Evolutionary conservation across 257 asterid genomes (phyloP).

Genomic region (Cruciata laevipes): DNA sequence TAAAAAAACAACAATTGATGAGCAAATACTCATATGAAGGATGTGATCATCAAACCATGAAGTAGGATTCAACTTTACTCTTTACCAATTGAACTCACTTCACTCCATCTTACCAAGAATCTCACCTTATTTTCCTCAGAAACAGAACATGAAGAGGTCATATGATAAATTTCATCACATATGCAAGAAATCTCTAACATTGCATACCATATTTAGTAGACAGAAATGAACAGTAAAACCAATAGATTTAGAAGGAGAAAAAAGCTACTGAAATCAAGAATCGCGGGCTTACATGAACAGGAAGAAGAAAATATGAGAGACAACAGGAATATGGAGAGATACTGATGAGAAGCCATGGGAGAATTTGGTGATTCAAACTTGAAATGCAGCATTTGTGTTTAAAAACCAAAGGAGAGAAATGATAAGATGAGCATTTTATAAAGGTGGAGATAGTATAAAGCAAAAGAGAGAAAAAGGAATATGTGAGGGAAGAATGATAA

Average conservation of each 20-base stretch:
- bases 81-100: not conserved
- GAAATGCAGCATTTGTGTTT: not conserved
- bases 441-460: slow-evolving; percentile 30
- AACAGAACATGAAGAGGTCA: not conserved
- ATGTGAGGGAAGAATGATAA: slow-evolving; percentile 21
- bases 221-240: not conserved
- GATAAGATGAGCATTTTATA: slow-evolving; percentile 22
- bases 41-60: not conserved
- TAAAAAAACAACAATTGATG: too few species aligned
- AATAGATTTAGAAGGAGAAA: not conserved
- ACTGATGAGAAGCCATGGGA: slow-evolving; percentile 37
- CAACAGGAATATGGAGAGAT: slow-evolving; percentile 31
- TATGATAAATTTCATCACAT: not conserved
- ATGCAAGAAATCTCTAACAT: not conserved
- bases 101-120: not conserved
- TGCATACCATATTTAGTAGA: not conserved
- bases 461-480: slow-evolving; percentile 34
- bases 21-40: too few species aligned
- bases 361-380: not conserved
- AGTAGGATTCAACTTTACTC: not conserved
- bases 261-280: not conserved
- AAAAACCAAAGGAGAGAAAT: slow-evolving; percentile 8
- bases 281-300: slow-evolving; percentile 40
- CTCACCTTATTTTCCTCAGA: not conserved
- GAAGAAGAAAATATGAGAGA: slow-evolving; percentile 18